phyloP scores from a whole-genome alignment of 1,284 basidiomycete genomes.

The Tranzscheliella williamsii region DNA sequence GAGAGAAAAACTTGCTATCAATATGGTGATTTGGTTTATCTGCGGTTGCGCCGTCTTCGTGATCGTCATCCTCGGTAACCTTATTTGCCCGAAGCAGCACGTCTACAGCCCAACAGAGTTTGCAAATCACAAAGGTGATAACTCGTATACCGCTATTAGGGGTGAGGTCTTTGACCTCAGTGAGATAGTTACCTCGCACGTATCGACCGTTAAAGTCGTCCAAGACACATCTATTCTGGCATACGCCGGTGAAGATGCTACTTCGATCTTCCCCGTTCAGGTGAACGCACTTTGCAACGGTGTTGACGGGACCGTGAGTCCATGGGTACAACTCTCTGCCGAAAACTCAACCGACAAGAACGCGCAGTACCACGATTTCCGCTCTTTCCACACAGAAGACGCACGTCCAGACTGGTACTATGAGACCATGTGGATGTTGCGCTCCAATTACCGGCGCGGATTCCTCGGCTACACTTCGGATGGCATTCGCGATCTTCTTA shows the following conservation, averaged over 20 bases:
- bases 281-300: constrained; percentile 93
- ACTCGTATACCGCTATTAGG: constrained; percentile 79
- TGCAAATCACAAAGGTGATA: constrained; percentile 71
- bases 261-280: constrained; percentile 90
- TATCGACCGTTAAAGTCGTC: constrained; percentile 74
- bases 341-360: constrained; percentile 77
- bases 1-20: constrained; percentile 95
- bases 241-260: constrained; percentile 79
- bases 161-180: constrained; percentile 88
- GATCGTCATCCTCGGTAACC: constrained; percentile 80
- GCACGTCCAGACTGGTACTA: constrained; percentile 97
- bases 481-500: constrained; percentile 72
- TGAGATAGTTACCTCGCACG: constrained; percentile 64
- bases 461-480: constrained; percentile 85
- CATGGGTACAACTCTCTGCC: constrained; percentile 78
- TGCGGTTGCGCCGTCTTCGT: constrained; percentile 87
- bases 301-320: constrained; percentile 76
- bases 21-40: constrained; percentile 88
- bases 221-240: constrained; percentile 74
- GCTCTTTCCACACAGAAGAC: constrained; percentile 72
- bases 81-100: constrained; percentile 94
- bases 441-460: constrained; percentile 82
- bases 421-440: constrained; percentile 73
- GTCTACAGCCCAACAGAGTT: constrained; percentile 82
- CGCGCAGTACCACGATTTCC: constrained; percentile 91